Percentiles rank a stretch among this genome's conserved stretches.
These are phyloP conservation scores for Ceriops decandra DNA, from an alignment of 345 rosid species.

Conservation along the genomic window DNA sequence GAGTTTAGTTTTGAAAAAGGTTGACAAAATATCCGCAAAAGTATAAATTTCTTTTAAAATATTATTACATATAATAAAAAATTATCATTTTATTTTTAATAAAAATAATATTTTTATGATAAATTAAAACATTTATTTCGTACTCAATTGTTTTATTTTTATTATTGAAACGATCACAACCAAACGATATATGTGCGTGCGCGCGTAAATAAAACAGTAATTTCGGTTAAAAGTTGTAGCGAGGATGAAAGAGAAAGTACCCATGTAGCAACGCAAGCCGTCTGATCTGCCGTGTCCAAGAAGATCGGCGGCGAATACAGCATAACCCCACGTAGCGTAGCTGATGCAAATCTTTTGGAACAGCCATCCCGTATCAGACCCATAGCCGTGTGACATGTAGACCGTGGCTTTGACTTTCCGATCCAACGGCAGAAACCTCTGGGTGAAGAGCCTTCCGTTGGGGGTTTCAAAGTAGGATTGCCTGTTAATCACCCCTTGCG, in stretches of 20 bases:
- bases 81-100: too few species aligned
- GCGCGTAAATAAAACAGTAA: too few species aligned
- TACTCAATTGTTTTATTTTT: too few species aligned
- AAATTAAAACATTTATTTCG: too few species aligned
- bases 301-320: conserved; percentile 95
- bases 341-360: conserved; percentile 88
- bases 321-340: conserved; percentile 82
- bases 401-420: conserved; percentile 66
- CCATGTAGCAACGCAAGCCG: conserved; percentile 87
- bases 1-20: too few species aligned
- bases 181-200: too few species aligned
- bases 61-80: too few species aligned
- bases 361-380: conserved; percentile 91
- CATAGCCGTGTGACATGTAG: conserved; percentile 86
- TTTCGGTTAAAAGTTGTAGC: too few species aligned
- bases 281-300: conserved; percentile 95
- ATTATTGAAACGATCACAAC: too few species aligned
- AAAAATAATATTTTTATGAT: too few species aligned
- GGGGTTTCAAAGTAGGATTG: conserved; percentile 83
- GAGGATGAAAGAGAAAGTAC: conserved; percentile 23
- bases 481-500: conserved; percentile 73
- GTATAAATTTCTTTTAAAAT: too few species aligned
- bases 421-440: conserved; percentile 75
- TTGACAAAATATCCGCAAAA: too few species aligned
- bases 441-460: conserved; percentile 76